Percentiles rank a stretch among this genome's conserved stretches.
These are phyloP conservation scores for Odontarrhena argentea DNA, from an alignment of 345 rosid species.

Conservation along the genomic window DNA sequence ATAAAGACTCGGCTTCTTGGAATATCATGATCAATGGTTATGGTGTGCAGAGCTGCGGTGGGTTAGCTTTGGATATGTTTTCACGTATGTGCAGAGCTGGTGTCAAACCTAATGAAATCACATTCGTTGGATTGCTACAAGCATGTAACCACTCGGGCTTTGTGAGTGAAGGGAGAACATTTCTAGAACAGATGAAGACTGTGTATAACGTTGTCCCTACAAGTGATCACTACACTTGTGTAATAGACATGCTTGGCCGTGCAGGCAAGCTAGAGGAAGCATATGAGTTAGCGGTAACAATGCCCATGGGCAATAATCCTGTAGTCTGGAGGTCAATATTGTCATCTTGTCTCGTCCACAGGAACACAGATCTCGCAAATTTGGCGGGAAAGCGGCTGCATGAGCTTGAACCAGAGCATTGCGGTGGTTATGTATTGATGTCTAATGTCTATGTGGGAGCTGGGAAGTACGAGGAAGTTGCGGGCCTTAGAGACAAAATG, in stretches of 20 bases:
- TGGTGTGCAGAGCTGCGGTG: constrained; percentile 58
- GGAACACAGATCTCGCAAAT: constrained; percentile 45
- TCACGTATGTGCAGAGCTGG: constrained; percentile 45
- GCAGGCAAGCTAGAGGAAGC: constrained; percentile 66
- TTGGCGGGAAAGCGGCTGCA: constrained; percentile 43
- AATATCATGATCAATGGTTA: constrained; percentile 64
- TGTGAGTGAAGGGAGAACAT: constrained; percentile 47
- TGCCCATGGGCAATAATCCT: constrained; percentile 49
- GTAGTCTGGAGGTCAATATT: constrained; percentile 67
- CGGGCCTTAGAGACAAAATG: constrained; percentile 50
- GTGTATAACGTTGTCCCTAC: constrained; percentile 52
- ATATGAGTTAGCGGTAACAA: constrained; percentile 47
- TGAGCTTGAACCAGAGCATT: constrained; percentile 52
- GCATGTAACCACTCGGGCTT: constrained; percentile 73
- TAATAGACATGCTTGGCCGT: constrained; percentile 75
- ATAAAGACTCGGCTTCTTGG: constrained; percentile 63
- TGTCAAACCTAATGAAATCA: constrained; percentile 56
- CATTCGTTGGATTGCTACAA: constrained; percentile 58
- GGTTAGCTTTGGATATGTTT: constrained; percentile 56
- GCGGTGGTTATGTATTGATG: constrained; percentile 52
- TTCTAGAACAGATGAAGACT: constrained; percentile 50
- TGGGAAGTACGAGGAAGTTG: constrained; percentile 49
- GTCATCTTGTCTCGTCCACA: constrained; percentile 53
- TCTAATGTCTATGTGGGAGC: constrained; percentile 51
- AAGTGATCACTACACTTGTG: constrained; percentile 64